phyloP scores from a whole-genome alignment of 805 yeast species.

The Saturnispora serradocipensis region DNA sequence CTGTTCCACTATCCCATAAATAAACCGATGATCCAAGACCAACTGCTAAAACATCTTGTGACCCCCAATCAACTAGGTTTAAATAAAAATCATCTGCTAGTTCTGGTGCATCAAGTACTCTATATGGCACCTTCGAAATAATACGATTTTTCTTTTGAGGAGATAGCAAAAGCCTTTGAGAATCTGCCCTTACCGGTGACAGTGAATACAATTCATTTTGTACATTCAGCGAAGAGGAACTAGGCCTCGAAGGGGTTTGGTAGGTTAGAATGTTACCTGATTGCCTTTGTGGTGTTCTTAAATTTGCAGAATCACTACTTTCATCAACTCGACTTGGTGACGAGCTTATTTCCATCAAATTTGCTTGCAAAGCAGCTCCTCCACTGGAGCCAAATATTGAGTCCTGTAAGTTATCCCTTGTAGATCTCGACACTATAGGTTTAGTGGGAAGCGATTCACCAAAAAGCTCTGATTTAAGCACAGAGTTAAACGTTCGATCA shows the following conservation, averaged over 20 bases:
- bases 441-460: slow-evolving; percentile 52
- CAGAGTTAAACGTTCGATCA: slow-evolving; percentile 75
- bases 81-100: slow-evolving; percentile 88
- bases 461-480: slow-evolving; percentile 81
- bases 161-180: slow-evolving; percentile 67
- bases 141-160: slow-evolving; percentile 74
- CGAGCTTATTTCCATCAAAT: not conserved
- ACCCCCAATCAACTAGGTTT: slow-evolving; percentile 92
- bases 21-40: slow-evolving; percentile 85
- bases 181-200: slow-evolving; percentile 84
- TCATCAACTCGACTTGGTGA: slow-evolving; percentile 1
- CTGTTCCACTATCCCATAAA: slow-evolving; percentile 82
- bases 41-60: slow-evolving; percentile 79
- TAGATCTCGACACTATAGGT: slow-evolving; percentile 20
- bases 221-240: slow-evolving; percentile 48
- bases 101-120: slow-evolving; percentile 94
- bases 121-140: slow-evolving; percentile 78
- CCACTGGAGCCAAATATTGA: not conserved
- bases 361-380: slow-evolving; percentile 8
- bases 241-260: slow-evolving; percentile 61
- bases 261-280: slow-evolving; percentile 59
- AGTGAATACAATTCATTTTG: slow-evolving; percentile 70
- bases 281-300: slow-evolving; percentile 27
- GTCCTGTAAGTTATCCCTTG: not conserved
- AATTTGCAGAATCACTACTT: slow-evolving; percentile 4